Conservation (phyloP, 768 basidiomycete species). For the Serendipita indica region DNA sequence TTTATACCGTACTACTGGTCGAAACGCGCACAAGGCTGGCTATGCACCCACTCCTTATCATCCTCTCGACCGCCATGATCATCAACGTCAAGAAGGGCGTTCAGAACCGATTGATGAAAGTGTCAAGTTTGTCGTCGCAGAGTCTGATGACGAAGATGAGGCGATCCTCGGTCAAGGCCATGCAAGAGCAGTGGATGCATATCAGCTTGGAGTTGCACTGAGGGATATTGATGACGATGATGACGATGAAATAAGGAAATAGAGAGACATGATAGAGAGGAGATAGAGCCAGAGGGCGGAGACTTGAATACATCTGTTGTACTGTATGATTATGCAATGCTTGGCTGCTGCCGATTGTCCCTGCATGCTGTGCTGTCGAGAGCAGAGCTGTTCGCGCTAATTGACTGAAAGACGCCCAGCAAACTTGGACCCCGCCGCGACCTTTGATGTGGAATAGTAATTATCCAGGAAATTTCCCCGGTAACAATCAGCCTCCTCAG, state of each 20-base stretch:
- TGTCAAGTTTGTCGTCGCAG: not conserved
- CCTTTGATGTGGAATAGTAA: not conserved
- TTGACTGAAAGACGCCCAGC: not conserved
- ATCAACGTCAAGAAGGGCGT: too few relatives aligned
- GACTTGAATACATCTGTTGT: too few relatives aligned
- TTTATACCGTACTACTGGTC: not conserved
- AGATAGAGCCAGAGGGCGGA: too few relatives aligned
- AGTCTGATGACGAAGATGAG: not conserved
- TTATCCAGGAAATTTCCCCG: not conserved
- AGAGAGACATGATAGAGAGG: too few relatives aligned
- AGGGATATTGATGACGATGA: too few relatives aligned
- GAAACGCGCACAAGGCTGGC: not conserved
- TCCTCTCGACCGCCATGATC: not conserved
- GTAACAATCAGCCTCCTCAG: not conserved
- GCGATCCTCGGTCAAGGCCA: too few relatives aligned
- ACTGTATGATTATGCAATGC: too few relatives aligned
- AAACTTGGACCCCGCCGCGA: not conserved
- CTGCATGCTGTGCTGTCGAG: not conserved
- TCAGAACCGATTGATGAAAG: not conserved
- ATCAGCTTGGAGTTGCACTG: too few relatives aligned
- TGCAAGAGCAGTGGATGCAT: too few relatives aligned
- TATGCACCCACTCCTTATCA: not conserved
- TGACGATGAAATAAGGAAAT: too few relatives aligned
- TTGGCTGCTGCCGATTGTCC: too few relatives aligned
- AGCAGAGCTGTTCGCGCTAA: too few relatives aligned